Evolutionary conservation across 805 yeast species (phyloP).

Genomic region (Wickerhamomyces mucosus): DNA sequence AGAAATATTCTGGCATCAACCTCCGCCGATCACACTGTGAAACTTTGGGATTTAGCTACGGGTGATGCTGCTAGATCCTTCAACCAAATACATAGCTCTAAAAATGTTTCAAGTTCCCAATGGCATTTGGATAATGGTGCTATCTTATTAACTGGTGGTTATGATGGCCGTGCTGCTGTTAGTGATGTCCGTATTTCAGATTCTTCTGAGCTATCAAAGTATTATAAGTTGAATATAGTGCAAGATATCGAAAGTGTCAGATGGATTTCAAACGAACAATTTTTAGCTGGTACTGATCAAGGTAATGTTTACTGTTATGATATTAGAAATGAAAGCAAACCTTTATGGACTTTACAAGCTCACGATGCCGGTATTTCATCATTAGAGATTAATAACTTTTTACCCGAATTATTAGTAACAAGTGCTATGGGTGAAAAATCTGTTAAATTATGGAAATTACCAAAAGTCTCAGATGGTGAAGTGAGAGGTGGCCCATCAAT

Average conservation of each 20-base stretch:
- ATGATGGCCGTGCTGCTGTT: conserved; percentile 76
- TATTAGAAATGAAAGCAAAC: conserved; percentile 54
- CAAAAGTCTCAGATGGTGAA: conserved; percentile 29
- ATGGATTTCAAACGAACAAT: conserved; percentile 54
- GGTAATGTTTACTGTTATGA: conserved; percentile 89
- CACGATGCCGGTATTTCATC: conserved; percentile 92
- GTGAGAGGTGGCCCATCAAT: conserved; percentile 53
- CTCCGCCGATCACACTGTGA: conserved; percentile 90
- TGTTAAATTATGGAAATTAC: conserved; percentile 82
- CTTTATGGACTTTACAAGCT: conserved; percentile 94
- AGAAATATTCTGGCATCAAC: conserved; percentile 86
- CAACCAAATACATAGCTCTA: conserved; percentile 59
- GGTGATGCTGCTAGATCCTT: conserved; percentile 75
- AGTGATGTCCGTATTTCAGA: conserved; percentile 76
- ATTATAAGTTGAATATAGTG: conserved; percentile 53
- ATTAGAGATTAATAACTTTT: conserved; percentile 54
- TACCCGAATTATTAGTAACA: conserved; percentile 72
- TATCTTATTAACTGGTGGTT: conserved; percentile 82
- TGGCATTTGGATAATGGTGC: conserved; percentile 73
- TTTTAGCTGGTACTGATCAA: conserved; percentile 84
- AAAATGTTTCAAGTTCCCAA: conserved; percentile 74
- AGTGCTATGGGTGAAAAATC: conserved; percentile 87
- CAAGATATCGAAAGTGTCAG: conserved; percentile 75
- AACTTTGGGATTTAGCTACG: conserved; percentile 83
- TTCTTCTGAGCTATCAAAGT: conserved; percentile 47